Evolutionary conservation across 129 eudicot genomes (phyloP).

Genomic region (Pulicaria dysenterica): DNA sequence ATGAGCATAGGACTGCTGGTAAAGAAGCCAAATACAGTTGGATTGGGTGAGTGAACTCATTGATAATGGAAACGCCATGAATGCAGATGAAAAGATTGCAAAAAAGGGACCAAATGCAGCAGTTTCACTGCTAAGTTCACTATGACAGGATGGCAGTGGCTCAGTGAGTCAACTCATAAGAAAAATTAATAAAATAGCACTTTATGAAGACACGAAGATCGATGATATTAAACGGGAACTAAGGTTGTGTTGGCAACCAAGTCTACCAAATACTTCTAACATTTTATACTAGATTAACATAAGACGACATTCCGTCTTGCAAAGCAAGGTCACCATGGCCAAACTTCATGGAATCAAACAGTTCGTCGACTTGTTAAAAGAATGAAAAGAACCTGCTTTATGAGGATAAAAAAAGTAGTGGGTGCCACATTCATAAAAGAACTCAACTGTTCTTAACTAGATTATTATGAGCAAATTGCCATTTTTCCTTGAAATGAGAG

Average conservation of each 20-base stretch:
- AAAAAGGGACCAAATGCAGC: neutral
- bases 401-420: no score
- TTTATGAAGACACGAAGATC: neutral
- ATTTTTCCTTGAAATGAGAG: no score
- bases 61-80: neutral
- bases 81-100: neutral
- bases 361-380: neutral
- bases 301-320: no score
- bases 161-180: conserved; percentile 20
- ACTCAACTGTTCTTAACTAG: no score
- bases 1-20: neutral
- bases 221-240: neutral
- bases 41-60: conserved; percentile 9
- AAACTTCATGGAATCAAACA: neutral
- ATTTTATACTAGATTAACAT: neutral
- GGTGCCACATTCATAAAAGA: no score
- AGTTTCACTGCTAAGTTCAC: neutral
- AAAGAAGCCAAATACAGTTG: conserved; percentile 17
- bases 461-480: no score
- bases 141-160: neutral
- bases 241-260: neutral
- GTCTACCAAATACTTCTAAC: neutral
- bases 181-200: neutral
- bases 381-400: neutral
- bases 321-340: neutral